phyloP scores from a whole-genome alignment of 1,139 yeast genomes.

The Debaryomyces singareniensis region DNA sequence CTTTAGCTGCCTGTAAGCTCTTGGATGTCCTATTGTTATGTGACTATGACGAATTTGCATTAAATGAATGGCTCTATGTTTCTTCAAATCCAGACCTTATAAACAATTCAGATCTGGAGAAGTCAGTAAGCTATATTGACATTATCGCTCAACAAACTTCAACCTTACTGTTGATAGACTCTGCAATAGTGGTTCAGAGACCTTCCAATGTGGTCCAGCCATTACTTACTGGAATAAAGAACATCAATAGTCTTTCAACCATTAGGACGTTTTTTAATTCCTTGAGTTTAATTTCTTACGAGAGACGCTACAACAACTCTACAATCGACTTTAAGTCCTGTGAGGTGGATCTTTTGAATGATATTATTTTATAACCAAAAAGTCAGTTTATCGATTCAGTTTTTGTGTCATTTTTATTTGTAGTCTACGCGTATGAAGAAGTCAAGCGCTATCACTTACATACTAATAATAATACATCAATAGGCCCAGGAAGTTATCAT shows the following conservation, averaged over 20 bases:
- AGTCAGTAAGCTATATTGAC: conserved; percentile 40
- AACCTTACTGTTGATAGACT: conserved; percentile 26
- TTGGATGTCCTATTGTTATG: conserved; percentile 67
- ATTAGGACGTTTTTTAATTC: conserved; percentile 67
- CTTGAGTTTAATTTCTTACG: conserved; percentile 67
- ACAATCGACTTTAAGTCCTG: conserved; percentile 44
- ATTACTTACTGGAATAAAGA: conserved; percentile 39
- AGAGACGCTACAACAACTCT: conserved; percentile 56
- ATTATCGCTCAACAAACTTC: conserved; percentile 40
- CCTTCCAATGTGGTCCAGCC: conserved; percentile 29
- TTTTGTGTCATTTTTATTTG: neutral
- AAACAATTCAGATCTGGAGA: conserved; percentile 26
- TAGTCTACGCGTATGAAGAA: neutral
- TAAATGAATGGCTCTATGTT: conserved; percentile 82
- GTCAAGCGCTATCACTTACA: too few species aligned
- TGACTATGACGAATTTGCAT: conserved; percentile 71
- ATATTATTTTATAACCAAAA: conserved; percentile 15
- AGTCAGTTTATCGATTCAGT: neutral
- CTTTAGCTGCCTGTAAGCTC: conserved; percentile 64
- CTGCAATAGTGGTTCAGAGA: conserved; percentile 23
- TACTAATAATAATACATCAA: too few species aligned
- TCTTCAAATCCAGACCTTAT: conserved; percentile 65
- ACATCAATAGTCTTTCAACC: conserved; percentile 39
- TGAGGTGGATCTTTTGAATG: conserved; percentile 48
- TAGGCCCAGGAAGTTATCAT: too few species aligned